Base-by-base conservation (phyloP, 768 basidiomycete genomes). In the Suillus lakei region DNA sequence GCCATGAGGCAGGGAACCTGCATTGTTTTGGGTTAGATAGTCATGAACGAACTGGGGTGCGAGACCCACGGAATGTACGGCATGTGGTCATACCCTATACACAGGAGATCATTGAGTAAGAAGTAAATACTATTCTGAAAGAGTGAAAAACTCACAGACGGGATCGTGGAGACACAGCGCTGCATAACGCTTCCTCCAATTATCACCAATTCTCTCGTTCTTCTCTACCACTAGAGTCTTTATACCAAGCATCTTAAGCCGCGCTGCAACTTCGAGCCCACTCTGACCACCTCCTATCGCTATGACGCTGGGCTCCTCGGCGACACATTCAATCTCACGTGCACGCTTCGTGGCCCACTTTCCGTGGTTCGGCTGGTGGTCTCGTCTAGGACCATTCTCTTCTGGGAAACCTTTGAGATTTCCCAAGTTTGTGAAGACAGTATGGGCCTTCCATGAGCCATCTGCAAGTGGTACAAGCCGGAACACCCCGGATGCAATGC, bases 1-100 rank as follows among this genome's bases (percentile, higher is more conserved):
- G 87, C 88, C 88, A 89, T 21, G 82, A 83, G 1, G 81, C 68
- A 5, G 88, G 89, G 74, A 88, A 89, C 28, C 86, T 87, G 38
- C 30, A 6, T 15, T 2, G 2, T 7, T 18, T 9, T 43, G 30
- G 36, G 46, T 60, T 28, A 21, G 30, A 6, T 3, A 30, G 26
- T n/a, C 50, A 59, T 44, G 10, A 3, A 38, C 3, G 8, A 46
- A 8, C 26, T 30, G 32, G 12, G 48, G 30, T 15, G 7, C 28
- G 53, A 23, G 18, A 77, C 84, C 68, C 66, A 87, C 85, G 84
- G 85, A 26, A 91, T 66, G 70, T 91, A 82, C 3, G 85, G 83
- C 69, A 86, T 77, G 65, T 86, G 81, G 63, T 82, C 79, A 55
- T 80, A 80, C 81, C 82, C 81, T 82, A 41, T 28, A 28, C 26